Base-by-base conservation (phyloP, 495 filamentous ascomycete species). In the Daldinia childiae region DNA sequence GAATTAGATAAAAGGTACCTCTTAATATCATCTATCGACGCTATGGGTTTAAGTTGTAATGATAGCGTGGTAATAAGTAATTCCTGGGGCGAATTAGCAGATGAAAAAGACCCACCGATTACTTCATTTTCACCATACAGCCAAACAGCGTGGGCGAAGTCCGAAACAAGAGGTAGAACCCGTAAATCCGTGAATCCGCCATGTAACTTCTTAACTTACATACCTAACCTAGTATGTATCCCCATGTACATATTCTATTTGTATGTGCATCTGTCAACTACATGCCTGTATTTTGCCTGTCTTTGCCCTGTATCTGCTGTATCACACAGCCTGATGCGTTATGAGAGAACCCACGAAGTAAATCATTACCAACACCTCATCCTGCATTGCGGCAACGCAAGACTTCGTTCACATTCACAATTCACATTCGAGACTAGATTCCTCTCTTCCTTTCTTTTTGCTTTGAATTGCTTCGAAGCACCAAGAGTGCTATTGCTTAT, bases 71-170 rank as follows among this genome's bases (percentile, higher is more conserved):
- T 45, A 72, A 72, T 48, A 62, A 56, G 64, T 51, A 73, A 64
- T 68, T 68, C 48, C 59, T 56, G 27, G 52, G 69, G 59, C 58
- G 59, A 72, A 59, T 66, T 67, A 19, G 30, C 55, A 72, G 69
- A 43, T n/a, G 62, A 57, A 61, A 8, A 58, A 62, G 71, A 67
- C 58, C 66, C 66, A 74, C 71, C 58, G 52, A 74, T 74, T 74
- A 74, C 71, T 74, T 74, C 71, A 74, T 74, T 63, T 41, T 73
- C 71, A 74, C 71, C 67, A 69, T 38, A 62, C 62, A 66, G 43
- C 66, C 62, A 69, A 39, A 54, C 58, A 66, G 62, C 62, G 32
- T 73, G 70, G 65, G 57, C 56, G 56, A 69, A 58, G 66, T 73
- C 66, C 66, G 66, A 73, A 69, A 73, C 71, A 73, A 54, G 62